phyloP scores from a whole-genome alignment of 2,329 filamentous ascomycete genomes.

The Immersiporthe knoxdaviesiana region DNA sequence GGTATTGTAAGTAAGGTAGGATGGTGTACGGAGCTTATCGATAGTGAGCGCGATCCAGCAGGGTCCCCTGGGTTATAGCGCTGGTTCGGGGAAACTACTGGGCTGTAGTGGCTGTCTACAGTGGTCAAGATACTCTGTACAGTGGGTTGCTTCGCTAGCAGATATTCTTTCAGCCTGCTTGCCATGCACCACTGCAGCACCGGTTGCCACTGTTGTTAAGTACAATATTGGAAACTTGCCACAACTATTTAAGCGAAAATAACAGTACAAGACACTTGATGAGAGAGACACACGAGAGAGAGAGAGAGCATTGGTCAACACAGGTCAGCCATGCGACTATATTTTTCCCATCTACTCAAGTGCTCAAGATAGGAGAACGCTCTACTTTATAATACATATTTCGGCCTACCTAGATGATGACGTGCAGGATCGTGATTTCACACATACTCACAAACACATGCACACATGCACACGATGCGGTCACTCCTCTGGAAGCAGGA shows the following conservation, averaged over 20 bases:
- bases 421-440: neutral
- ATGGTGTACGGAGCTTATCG: neutral
- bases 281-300: too few species aligned
- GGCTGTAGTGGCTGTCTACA: too few species aligned
- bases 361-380: neutral
- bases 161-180: neutral
- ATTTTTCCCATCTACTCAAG: neutral
- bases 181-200: too few species aligned
- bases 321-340: neutral
- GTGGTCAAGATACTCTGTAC: too few species aligned
- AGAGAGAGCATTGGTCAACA: too few species aligned
- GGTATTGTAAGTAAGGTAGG: neutral
- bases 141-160: conserved; percentile 22
- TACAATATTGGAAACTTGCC: conserved; percentile 9
- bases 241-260: neutral
- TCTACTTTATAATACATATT: neutral
- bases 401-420: neutral
- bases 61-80: too few species aligned
- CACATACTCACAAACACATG: neutral
- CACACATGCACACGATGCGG: neutral
- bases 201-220: too few species aligned
- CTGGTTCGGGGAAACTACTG: too few species aligned
- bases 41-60: neutral
- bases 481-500: neutral
- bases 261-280: too few species aligned